These are phyloP conservation scores for Candida nonsorbophila DNA, from an alignment of 805 yeast species.

Conservation along the genomic window DNA sequence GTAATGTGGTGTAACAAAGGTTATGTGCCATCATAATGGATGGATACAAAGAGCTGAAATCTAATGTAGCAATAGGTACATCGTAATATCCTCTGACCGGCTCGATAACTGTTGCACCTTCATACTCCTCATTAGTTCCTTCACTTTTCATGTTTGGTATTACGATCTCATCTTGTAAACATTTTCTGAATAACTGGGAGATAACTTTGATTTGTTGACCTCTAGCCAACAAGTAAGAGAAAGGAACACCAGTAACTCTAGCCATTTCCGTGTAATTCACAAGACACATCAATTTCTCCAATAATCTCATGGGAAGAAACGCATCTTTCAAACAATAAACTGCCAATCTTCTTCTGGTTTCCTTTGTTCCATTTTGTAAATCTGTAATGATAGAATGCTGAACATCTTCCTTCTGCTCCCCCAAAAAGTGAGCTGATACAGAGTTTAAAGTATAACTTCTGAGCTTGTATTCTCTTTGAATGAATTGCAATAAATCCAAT, in stretches of 20 bases:
- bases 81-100: constrained; percentile 94
- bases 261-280: constrained; percentile 99
- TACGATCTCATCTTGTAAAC: constrained; percentile 78
- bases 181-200: constrained; percentile 91
- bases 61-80: constrained; percentile 95
- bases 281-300: constrained; percentile 92
- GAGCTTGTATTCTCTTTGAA: constrained; percentile 90
- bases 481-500: constrained; percentile 84
- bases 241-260: constrained; percentile 98
- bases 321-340: constrained; percentile 98
- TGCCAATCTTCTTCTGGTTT: constrained; percentile 90
- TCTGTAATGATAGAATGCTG: constrained; percentile 96
- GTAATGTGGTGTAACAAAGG: constrained; percentile 86
- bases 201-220: constrained; percentile 98
- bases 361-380: constrained; percentile 85
- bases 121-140: constrained; percentile 87
- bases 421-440: constrained; percentile 88
- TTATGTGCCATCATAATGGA: constrained; percentile 99
- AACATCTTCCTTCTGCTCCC: constrained; percentile 97
- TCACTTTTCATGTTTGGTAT: constrained; percentile 85
- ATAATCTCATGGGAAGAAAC: constrained; percentile 76
- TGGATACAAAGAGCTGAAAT: constrained; percentile 96
- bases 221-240: constrained; percentile 78
- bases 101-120: constrained; percentile 98
- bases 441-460: constrained; percentile 93